Conservation (phyloP, 331 rosid species). For the Saraca asoca region DNA sequence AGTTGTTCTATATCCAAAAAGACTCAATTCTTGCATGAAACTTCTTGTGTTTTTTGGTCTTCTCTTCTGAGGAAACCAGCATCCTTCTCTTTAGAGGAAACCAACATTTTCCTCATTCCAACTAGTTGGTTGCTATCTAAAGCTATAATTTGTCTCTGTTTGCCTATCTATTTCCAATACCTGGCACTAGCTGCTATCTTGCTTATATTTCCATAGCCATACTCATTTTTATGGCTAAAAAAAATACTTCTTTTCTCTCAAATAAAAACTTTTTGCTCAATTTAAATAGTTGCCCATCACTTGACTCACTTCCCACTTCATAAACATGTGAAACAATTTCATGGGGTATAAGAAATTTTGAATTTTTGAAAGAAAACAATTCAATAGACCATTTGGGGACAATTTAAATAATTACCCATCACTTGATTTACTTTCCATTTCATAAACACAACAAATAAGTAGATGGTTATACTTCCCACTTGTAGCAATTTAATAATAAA, state of each 20-base stretch:
- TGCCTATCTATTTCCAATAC: constrained; percentile 41
- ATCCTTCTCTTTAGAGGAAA: constrained; percentile 42
- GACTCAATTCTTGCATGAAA: constrained; percentile 60
- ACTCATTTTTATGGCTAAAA: constrained; percentile 33
- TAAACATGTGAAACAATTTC: not conserved
- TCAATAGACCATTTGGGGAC: too few relatives aligned
- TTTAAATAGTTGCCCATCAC: not conserved
- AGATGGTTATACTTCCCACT: too few relatives aligned
- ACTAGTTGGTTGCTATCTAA: constrained; percentile 17
- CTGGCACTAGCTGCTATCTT: constrained; percentile 51
- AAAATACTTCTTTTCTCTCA: constrained; percentile 46
- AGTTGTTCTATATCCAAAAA: constrained; percentile 2
- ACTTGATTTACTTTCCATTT: too few relatives aligned
- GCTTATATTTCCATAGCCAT: not conserved
- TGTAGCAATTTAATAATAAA: too few relatives aligned
- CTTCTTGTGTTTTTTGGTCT: constrained; percentile 31
- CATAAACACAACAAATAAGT: too few relatives aligned
- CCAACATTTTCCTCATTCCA: constrained; percentile 44
- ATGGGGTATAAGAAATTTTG: constrained; percentile 4
- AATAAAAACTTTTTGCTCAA: constrained; percentile 12
- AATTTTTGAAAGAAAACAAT: not conserved
- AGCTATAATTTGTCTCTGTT: not conserved
- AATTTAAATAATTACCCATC: too few relatives aligned
- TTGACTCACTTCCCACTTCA: not conserved
- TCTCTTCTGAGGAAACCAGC: too few relatives aligned